Conservation (phyloP, 352 stramenopile genomes). For the Thraustochytrium sp. region DNA sequence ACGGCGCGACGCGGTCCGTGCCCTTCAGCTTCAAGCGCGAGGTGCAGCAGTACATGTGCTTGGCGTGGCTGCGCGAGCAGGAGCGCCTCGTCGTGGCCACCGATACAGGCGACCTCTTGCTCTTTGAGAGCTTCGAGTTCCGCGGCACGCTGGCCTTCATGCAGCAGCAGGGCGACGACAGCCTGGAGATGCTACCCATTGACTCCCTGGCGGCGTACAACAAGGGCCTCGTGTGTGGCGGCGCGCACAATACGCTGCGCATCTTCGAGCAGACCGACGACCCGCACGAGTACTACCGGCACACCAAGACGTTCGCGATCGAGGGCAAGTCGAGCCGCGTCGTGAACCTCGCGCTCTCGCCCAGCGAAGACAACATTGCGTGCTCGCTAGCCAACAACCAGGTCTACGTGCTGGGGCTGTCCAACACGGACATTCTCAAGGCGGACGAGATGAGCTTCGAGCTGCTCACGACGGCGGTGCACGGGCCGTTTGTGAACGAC, state of each 20-base stretch:
- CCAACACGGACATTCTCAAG: constrained; percentile 81
- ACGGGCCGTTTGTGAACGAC: constrained; percentile 54
- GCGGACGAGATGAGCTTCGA: constrained; percentile 88
- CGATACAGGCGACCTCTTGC: constrained; percentile 75
- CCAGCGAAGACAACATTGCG: constrained; percentile 76
- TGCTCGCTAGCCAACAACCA: constrained; percentile 78
- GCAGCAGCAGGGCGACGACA: constrained; percentile 57
- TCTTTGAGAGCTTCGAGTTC: constrained; percentile 87
- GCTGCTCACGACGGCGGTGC: constrained; percentile 74
- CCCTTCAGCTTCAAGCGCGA: constrained; percentile 56
- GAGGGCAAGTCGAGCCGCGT: constrained; percentile 65
- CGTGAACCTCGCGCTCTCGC: constrained; percentile 75
- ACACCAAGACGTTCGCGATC: constrained; percentile 75
- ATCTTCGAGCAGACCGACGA: constrained; percentile 63
- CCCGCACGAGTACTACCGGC: constrained; percentile 73
- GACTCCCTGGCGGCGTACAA: constrained; percentile 74
- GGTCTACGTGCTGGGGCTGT: constrained; percentile 78
- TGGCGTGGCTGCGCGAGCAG: constrained; percentile 77
- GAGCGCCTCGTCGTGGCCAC: constrained; percentile 79
- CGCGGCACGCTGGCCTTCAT: constrained; percentile 57
- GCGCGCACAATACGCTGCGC: constrained; percentile 60
- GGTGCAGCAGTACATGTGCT: constrained; percentile 71
- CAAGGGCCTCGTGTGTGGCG: constrained; percentile 73
- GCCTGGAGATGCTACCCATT: constrained; percentile 69
- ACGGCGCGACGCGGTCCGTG: constrained; percentile 58